These are phyloP conservation scores for Nothophoma quercina DNA, from an alignment of 2,329 filamentous ascomycete genomes.

Conservation along the genomic window DNA sequence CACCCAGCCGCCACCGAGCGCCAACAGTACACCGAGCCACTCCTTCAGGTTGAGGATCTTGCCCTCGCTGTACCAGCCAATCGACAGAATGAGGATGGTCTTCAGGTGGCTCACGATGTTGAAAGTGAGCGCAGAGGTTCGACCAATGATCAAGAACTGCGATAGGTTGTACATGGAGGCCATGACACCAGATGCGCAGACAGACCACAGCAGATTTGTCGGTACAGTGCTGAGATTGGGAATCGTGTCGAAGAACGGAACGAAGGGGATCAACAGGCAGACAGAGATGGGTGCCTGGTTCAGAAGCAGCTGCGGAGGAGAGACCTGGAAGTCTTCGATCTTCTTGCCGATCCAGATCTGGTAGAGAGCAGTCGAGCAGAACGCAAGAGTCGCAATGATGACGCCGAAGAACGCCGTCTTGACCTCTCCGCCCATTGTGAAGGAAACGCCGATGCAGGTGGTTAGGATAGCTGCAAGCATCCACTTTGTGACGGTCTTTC, in stretches of 20 bases:
- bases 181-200: constrained; percentile 53
- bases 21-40: constrained; percentile 54
- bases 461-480: constrained; percentile 53
- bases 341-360: constrained; percentile 60
- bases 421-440: constrained; percentile 53
- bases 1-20: constrained; percentile 55
- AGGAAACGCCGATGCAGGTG: constrained; percentile 54
- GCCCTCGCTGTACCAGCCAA: constrained; percentile 57
- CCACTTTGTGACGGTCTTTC: constrained; percentile 51
- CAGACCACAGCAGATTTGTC: constrained; percentile 50
- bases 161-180: constrained; percentile 53
- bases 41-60: constrained; percentile 51
- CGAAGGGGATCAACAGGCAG: constrained; percentile 53
- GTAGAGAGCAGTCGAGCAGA: constrained; percentile 56
- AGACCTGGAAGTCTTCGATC: constrained; percentile 56
- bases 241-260: constrained; percentile 54
- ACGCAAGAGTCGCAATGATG: constrained; percentile 54
- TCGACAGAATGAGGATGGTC: constrained; percentile 56
- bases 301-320: constrained; percentile 54
- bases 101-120: constrained; percentile 55
- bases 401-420: constrained; percentile 53
- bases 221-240: constrained; percentile 49
- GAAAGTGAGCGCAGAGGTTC: constrained; percentile 51
- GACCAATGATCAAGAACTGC: constrained; percentile 54
- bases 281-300: constrained; percentile 58